These are phyloP conservation scores for Hypoxylon sp. DNA, from an alignment of 2,329 filamentous ascomycete genomes.

Conservation along the genomic window DNA sequence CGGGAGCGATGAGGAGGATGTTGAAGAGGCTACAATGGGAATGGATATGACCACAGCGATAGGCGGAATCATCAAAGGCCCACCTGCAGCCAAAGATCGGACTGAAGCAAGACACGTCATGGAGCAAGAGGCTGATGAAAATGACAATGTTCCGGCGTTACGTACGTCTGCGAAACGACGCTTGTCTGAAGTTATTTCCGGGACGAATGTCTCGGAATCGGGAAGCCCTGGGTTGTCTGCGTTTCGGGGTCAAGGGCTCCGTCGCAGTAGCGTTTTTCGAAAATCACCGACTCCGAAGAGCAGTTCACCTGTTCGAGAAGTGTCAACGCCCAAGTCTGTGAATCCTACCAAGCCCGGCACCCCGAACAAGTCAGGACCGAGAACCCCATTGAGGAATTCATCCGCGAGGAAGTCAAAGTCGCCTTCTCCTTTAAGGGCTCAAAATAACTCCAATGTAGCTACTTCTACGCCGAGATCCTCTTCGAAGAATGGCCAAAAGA, in stretches of 20 bases:
- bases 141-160: constrained; percentile 62
- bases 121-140: constrained; percentile 70
- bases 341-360: constrained; percentile 58
- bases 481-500: constrained; percentile 52
- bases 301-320: constrained; percentile 50
- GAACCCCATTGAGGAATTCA: constrained; percentile 66
- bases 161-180: constrained; percentile 57
- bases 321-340: constrained; percentile 40
- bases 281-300: constrained; percentile 60
- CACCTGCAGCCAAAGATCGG: constrained; percentile 58
- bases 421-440: constrained; percentile 65
- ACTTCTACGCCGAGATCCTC: constrained; percentile 48
- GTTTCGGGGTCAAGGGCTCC: constrained; percentile 65
- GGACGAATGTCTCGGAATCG: constrained; percentile 62
- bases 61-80: constrained; percentile 71
- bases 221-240: constrained; percentile 70
- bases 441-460: constrained; percentile 51
- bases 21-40: constrained; percentile 64
- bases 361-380: constrained; percentile 60
- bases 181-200: constrained; percentile 52
- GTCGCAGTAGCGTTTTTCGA: constrained; percentile 63
- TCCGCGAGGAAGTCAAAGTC: constrained; percentile 62
- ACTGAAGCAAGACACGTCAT: constrained; percentile 69
- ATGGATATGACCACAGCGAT: constrained; percentile 79
- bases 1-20: constrained; percentile 54